Percentiles rank a stretch among this genome's conserved stretches.
Conservation (phyloP, 2,329 filamentous ascomycete species). For the Cladosporium cucumerinum region DNA sequence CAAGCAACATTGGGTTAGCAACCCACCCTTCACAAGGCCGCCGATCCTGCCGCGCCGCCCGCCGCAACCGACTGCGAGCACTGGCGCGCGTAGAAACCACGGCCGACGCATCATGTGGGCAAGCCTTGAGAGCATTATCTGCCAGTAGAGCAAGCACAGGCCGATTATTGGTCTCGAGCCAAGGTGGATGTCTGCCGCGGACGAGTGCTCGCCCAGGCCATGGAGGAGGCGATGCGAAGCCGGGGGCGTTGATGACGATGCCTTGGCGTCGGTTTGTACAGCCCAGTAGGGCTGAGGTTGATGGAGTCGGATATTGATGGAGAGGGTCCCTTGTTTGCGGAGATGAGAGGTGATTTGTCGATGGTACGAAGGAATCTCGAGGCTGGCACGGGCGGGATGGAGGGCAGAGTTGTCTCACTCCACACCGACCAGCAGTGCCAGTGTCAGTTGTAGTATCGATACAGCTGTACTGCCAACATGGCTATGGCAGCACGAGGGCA, state of each 20-base stretch:
- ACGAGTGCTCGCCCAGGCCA: conserved; percentile 1
- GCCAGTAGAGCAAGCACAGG: neutral
- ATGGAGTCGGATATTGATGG: neutral
- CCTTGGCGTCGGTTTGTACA: neutral
- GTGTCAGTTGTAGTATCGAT: neutral
- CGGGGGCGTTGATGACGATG: conserved; percentile 5
- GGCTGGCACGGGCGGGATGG: neutral
- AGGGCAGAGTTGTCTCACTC: neutral
- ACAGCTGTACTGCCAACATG: neutral
- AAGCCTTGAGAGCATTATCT: neutral
- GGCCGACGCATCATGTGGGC: neutral
- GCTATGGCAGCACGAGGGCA: neutral
- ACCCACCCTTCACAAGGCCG: neutral
- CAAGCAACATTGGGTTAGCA: neutral
- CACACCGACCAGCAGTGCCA: neutral
- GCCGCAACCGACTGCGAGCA: conserved; percentile 2
- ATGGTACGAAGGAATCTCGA: neutral
- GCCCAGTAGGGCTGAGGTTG: conserved; percentile 12
- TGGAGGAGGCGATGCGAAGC: neutral
- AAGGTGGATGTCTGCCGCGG: conserved; percentile 9
- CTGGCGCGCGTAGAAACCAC: neutral
- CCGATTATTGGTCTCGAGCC: neutral
- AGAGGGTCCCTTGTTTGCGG: conserved; percentile 4
- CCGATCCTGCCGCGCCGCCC: conserved; percentile 7
- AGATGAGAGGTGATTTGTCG: conserved; percentile 4